Base-by-base conservation (phyloP, 2,329 filamentous ascomycete species). In the Phyllosticta capitalensis region DNA sequence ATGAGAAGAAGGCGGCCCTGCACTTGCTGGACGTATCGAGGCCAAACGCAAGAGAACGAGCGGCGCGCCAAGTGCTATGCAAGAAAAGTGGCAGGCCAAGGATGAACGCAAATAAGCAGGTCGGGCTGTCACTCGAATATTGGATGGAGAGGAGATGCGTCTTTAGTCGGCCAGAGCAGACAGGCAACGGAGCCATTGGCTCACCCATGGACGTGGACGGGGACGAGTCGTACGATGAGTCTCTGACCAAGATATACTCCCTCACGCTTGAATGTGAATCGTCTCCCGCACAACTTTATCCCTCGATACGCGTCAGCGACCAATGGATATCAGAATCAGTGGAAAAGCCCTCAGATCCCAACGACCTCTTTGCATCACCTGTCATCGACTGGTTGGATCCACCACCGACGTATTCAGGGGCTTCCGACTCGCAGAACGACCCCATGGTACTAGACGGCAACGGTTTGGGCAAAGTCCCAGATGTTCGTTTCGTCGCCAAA, bases 111-210 rank as follows among this genome's bases (percentile, higher is more conserved):
- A 78, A 83, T 55, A 80, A 81, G 21, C 81, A 80, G 55, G 75
- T 92, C 24, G 90, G 90, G 0, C 74, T 92, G 59, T 83, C 82
- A 54, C 66, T 94, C 48, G 86, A 90, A 64, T 95, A 92, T 70
- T 94, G 89, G 89, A 86, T 83, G 70, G 80, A 86, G 65, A 76
- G 78, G 59, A 78, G 82, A 53, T 12, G 48, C 19, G 70, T 83
- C 17, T 72, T 69, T 28, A 60, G 64, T 4, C 64, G 61, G 30
- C 60, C 59, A n/a, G 45, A 61, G 7, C 60, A 64, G 52, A 50
- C 58, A 17, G 28, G 54, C 69, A 69, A 72, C 19, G 76, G 67
- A 28, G 66, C 66, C 48, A 66, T 67, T n/a, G 59, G 57, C 9
- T 50, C 54, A 9, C 19, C 30, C 7, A 72, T 73, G 68, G 69